Conservation (phyloP, 768 basidiomycete species). For the Naganishia friedmannii region DNA sequence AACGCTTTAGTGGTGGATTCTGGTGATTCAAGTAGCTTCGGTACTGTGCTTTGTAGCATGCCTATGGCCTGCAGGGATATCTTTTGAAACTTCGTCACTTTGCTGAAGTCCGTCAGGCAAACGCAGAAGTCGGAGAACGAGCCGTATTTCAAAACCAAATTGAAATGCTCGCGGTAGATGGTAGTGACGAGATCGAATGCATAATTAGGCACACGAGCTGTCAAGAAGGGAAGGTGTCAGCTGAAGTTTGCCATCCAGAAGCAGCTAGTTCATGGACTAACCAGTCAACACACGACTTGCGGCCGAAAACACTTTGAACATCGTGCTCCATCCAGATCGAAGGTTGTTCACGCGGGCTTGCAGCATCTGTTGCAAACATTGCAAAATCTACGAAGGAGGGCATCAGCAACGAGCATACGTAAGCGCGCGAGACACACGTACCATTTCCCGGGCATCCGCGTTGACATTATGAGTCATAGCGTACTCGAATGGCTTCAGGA, state of each 20-base stretch:
- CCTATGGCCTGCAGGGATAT: conserved; percentile 93
- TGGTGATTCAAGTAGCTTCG: conserved; percentile 79
- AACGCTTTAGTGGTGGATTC: conserved; percentile 57
- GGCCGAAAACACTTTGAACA: conserved; percentile 97
- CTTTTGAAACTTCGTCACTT: conserved; percentile 98
- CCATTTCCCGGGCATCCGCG: conserved; percentile 95
- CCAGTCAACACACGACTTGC: conserved; percentile 89
- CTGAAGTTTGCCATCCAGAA: not conserved
- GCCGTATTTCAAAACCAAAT: conserved; percentile 84
- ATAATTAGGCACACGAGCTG: conserved; percentile 84
- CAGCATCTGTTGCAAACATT: conserved; percentile 98
- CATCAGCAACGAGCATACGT: conserved; percentile 7
- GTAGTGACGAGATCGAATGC: conserved; percentile 94
- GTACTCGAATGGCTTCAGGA: conserved; percentile 94
- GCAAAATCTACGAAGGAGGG: conserved; percentile 65
- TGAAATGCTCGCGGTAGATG: conserved; percentile 85
- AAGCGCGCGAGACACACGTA: conserved; percentile 46
- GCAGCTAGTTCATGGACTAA: conserved; percentile 47
- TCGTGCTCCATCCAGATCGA: conserved; percentile 97
- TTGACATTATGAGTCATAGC: conserved; percentile 96
- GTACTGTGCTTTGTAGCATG: conserved; percentile 89
- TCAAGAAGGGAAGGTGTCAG: conserved; percentile 19
- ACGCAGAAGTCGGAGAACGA: conserved; percentile 93
- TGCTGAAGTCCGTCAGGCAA: conserved; percentile 98
- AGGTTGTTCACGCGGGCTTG: conserved; percentile 91